Evolutionary conservation across 495 filamentous ascomycete genomes (phyloP), one percentile per base, ranked within the genome.

Genomic region (Trichoderma parareesei): DNA sequence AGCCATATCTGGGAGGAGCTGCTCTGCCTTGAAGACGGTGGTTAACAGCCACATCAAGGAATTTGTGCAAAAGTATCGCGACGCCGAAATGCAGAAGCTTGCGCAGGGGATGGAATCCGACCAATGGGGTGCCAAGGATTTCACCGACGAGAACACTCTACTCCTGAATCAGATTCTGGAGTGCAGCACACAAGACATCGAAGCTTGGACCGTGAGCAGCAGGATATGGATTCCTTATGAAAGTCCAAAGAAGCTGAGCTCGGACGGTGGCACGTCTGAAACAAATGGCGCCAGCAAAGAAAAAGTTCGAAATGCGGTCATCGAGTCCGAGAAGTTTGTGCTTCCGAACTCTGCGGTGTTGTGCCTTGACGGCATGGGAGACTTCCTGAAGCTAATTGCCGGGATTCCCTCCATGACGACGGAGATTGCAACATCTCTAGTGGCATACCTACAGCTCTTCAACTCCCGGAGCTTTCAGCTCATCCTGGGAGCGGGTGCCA

Each of bases 401-500:
- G 87, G 85, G 60, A 91, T 97, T 53, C 93, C 94, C 0, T 91
- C 86, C 69, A 90, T 97, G 87, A 90, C 90, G 4, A 79, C 87
- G 3, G 92, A 97, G 40, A 87, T 98, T 67, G 87, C 91, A 0
- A 77, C 85, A 10, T 85, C 85, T 9, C 76, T 84, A 5, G 68
- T 84, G 27, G 74, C 77, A 3, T 91, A 91, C 65, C 78, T 96
- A 42, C 89, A 92, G 68, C 79, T 96, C 3, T 98, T 97, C 83
- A 97, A 98, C 74, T 96, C 91, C 8, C 87, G 94, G 6, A 93
- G 91, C 48, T 92, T 87, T 20, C 94, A 99, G 68, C 84, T 98
- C 61, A 96, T 99, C 67, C 87, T 98, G 8, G 95, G 93, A 8
- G 95, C 94, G 10, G 94, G 94, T 2, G 94, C 94, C 2, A 97